Evolutionary conservation across 2,329 filamentous ascomycete genomes (phyloP), one percentile per base, ranked within the genome.

Genomic region (Epichloe festucae): DNA sequence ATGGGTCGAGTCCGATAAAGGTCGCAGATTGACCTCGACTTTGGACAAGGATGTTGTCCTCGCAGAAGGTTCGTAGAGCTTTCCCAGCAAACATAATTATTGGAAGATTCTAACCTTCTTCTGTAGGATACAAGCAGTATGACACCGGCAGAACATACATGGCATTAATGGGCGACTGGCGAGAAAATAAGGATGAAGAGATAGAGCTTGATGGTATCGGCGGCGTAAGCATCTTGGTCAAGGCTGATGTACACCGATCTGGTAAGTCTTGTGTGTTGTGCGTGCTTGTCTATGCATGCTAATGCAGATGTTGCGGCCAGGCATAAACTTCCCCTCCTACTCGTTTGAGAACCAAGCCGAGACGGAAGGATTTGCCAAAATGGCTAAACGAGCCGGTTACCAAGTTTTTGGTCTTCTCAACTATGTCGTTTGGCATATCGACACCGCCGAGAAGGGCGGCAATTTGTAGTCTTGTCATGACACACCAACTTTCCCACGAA

Each of bases 331-430:
- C 69, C 93, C 93, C 8, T 84, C 82, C 65, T 98, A 98, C 63
- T 79, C 93, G 3, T 98, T 98, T 66, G 93, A 98, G 67, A 97
- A 98, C 69, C 93, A 98, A 72, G 93, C 93, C 57, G 93, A 98
- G 70, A 98, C 93, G 4, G 93, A 98, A 71, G 93, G 93, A 6
- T 98, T 98, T 64, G 93, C 93, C 39, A 95, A 94, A 68, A 98
- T 98, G 93, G 93, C 93, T 54, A 96, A 94, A 73, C 79, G 89
- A 56, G 93, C 93, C 17, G 93, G 93, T 44, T 97, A 96, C 66
- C 78, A 88, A 63, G 93, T 98, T 27, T 80, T 89, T 59, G 93
- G 93, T 45, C 74, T 98, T 52, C 93, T 91, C 42, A 98, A 98
- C 68, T 98, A 98, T 66, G 84, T 98, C 48, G 91, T 98, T 53